Conservation (phyloP, 129 eudicot species). For the Helichrysum umbraculigerum region DNA sequence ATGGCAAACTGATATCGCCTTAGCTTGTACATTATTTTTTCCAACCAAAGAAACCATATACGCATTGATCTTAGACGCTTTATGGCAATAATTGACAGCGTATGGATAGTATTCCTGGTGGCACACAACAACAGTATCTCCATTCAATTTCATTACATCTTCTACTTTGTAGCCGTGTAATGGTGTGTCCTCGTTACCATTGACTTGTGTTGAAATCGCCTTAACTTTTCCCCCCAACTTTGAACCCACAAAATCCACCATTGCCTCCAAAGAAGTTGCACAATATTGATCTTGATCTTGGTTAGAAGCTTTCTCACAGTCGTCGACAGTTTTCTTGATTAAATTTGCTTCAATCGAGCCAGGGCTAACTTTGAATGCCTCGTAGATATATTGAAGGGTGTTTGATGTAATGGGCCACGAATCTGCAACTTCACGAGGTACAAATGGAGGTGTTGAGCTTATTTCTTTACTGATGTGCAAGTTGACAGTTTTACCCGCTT, state of each 20-base stretch:
- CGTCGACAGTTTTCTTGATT: background rate
- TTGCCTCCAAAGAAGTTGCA: background rate
- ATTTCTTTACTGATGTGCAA: constrained; percentile 31
- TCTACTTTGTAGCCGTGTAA: constrained; percentile 1
- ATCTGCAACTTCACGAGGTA: constrained; percentile 35
- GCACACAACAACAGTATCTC: constrained; percentile 14
- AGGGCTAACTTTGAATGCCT: constrained; percentile 13
- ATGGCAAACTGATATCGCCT: constrained; percentile 1
- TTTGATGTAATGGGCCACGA: constrained; percentile 37
- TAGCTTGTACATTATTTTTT: constrained; percentile 2
- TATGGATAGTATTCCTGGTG: constrained; percentile 5
- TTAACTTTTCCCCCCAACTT: background rate
- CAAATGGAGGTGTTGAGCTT: constrained; percentile 23
- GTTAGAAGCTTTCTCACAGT: constrained; percentile 10
- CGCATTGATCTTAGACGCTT: constrained; percentile 4
- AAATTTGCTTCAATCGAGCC: constrained; percentile 2
- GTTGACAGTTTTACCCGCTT: constrained; percentile 28
- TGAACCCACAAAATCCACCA: constrained; percentile 9
- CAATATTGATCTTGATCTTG: background rate
- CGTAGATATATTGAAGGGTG: constrained; percentile 35
- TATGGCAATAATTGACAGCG: background rate
- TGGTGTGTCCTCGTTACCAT: background rate
- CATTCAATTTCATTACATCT: constrained; percentile 4
- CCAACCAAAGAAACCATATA: constrained; percentile 16
- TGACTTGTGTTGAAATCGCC: constrained; percentile 9